These are phyloP conservation scores for Fistulinella staudtii DNA, from an alignment of 1,284 basidiomycete genomes.

Conservation along the genomic window DNA sequence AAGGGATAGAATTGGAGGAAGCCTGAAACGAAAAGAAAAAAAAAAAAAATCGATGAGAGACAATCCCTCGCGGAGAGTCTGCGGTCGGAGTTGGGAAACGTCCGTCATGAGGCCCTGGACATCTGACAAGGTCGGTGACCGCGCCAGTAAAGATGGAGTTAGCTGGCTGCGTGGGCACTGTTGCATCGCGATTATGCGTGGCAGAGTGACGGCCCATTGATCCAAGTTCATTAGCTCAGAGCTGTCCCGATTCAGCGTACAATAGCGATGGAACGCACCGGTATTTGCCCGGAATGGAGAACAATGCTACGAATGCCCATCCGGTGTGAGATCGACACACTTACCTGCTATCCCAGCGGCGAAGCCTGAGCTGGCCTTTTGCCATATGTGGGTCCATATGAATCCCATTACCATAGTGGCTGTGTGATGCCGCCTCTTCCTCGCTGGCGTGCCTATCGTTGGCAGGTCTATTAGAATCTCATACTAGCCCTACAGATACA, in stretches of 20 bases:
- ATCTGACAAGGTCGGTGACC: slow-evolving; percentile 17
- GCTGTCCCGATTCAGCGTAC: slow-evolving; percentile 25
- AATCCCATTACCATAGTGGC: slow-evolving; percentile 36
- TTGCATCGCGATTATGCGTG: background rate
- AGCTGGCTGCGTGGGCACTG: slow-evolving; percentile 4
- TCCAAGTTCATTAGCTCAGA: slow-evolving; percentile 4
- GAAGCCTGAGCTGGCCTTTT: slow-evolving; percentile 10
- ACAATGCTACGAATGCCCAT: slow-evolving; percentile 22
- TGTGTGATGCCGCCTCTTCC: too few species aligned
- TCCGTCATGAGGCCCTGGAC: slow-evolving; percentile 11
- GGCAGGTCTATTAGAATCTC: too few species aligned
- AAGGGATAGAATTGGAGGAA: slow-evolving; percentile 14
- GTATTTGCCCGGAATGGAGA: slow-evolving; percentile 25
- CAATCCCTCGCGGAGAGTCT: slow-evolving; percentile 35
- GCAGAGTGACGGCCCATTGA: background rate
- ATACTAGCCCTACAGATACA: too few species aligned
- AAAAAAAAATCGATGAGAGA: slow-evolving; percentile 28
- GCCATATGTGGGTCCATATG: slow-evolving; percentile 38
- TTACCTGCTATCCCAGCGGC: background rate
- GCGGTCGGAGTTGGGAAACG: slow-evolving; percentile 33
- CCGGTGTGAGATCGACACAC: slow-evolving; percentile 23
- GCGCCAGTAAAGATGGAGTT: background rate
- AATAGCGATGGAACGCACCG: slow-evolving; percentile 28
- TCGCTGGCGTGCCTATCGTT: too few species aligned
- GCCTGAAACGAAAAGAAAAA: slow-evolving; percentile 29